Evolutionary conservation across 108 stramenopile species (phyloP).

Genomic region (Pseudonitzschia multistriata): DNA sequence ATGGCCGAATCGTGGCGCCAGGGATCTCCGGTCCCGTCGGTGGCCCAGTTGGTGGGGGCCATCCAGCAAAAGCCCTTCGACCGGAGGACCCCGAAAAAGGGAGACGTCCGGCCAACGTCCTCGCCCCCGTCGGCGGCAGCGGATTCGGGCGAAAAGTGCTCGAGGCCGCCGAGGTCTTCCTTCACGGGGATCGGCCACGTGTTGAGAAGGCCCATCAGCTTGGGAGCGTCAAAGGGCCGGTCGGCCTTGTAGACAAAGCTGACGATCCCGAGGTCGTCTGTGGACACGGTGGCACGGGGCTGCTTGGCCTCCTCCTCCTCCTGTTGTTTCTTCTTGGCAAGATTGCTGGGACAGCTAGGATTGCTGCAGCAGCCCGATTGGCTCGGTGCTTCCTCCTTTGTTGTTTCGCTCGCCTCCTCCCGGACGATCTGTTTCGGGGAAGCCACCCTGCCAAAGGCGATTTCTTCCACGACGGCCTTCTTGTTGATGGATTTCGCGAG

Average conservation of each 20-base stretch:
- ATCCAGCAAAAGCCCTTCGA: slow-evolving; percentile 98
- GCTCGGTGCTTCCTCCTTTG: slow-evolving; percentile 23
- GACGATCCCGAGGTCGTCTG: slow-evolving; percentile 76
- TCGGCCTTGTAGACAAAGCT: slow-evolving; percentile 91
- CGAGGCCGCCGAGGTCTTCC: slow-evolving; percentile 62
- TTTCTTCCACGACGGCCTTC: slow-evolving; percentile 54
- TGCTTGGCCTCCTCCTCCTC: neutral
- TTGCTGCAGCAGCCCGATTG: neutral
- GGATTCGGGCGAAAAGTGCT: slow-evolving; percentile 28
- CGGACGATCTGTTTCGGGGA: slow-evolving; percentile 53
- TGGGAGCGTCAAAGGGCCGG: slow-evolving; percentile 78
- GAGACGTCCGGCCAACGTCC: slow-evolving; percentile 15
- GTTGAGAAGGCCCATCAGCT: slow-evolving; percentile 64
- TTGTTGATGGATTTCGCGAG: slow-evolving; percentile 79
- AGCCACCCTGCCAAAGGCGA: slow-evolving; percentile 67
- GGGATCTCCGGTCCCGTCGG: slow-evolving; percentile 53
- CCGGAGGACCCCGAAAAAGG: slow-evolving; percentile 80
- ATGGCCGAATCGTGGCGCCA: slow-evolving; percentile 93
- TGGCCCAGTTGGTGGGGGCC: slow-evolving; percentile 76
- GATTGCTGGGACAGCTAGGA: slow-evolving; percentile 7
- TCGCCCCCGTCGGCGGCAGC: slow-evolving; percentile 18
- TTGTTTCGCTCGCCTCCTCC: neutral
- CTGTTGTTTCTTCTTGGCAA: slow-evolving; percentile 11
- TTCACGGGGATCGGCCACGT: slow-evolving; percentile 89
- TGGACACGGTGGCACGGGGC: slow-evolving; percentile 38